phyloP scores from a whole-genome alignment of 768 basidiomycete species.

The Suillus subluteus region DNA sequence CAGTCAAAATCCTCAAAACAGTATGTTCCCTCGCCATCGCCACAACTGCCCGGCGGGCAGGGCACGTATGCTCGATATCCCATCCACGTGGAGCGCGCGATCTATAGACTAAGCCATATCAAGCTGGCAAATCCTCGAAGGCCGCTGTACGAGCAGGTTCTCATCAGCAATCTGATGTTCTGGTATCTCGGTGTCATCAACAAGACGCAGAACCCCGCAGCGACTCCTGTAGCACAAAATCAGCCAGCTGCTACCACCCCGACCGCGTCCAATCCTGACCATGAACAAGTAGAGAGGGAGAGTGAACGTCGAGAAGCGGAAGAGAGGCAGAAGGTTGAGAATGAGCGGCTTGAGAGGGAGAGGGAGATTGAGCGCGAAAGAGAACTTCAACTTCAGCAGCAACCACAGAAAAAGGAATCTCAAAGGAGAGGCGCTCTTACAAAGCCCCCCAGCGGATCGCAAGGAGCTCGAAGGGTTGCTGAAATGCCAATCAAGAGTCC shows the following conservation, averaged over 20 bases:
- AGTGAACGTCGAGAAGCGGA: conserved; percentile 42
- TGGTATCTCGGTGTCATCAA: conserved; percentile 99
- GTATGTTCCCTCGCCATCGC: conserved; percentile 63
- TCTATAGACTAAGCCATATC: conserved; percentile 97
- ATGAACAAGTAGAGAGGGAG: conserved; percentile 37
- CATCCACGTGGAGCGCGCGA: conserved; percentile 97
- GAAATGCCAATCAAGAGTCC: conserved; percentile 89
- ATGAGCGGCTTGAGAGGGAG: conserved; percentile 50
- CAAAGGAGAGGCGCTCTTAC: conserved; percentile 61
- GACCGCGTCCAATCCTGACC: conserved; percentile 35
- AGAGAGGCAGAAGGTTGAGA: conserved; percentile 46
- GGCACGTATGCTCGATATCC: conserved; percentile 81
- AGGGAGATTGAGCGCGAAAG: conserved; percentile 37
- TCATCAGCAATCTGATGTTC: conserved; percentile 95
- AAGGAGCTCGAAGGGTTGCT: conserved; percentile 62
- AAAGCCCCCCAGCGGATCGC: conserved; percentile 56
- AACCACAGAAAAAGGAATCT: conserved; percentile 44
- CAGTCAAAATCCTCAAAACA: conserved; percentile 79
- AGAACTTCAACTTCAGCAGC: conserved; percentile 34
- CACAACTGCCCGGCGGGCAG: conserved; percentile 39
- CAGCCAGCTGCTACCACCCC: conserved; percentile 24
- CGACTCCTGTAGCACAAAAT: conserved; percentile 37
- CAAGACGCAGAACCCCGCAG: conserved; percentile 66
- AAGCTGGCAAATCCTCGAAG: conserved; percentile 97
- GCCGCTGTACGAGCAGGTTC: conserved; percentile 95